Evolutionary conservation across 2,329 filamentous ascomycete genomes (phyloP).

Genomic region (Colletotrichum higginsianum): DNA sequence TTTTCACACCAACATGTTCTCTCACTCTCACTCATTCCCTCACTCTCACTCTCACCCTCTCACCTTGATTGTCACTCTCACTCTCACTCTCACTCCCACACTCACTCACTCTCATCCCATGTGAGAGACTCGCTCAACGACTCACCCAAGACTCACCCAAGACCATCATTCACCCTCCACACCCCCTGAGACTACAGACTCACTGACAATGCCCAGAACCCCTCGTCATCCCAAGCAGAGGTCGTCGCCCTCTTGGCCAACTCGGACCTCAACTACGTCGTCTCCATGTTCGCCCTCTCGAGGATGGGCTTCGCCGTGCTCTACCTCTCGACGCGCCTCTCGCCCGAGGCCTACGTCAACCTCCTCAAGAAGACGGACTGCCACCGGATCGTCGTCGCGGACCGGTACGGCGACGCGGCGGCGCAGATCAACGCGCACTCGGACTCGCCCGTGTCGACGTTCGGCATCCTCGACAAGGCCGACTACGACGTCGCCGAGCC

Average conservation of each 20-base stretch:
- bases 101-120: too few relatives aligned
- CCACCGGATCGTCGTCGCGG: constrained; percentile 47
- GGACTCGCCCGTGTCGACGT: constrained; percentile 45
- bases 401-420: constrained; percentile 51
- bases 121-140: too few relatives aligned
- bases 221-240: constrained; percentile 45
- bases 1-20: too few relatives aligned
- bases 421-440: constrained; percentile 45
- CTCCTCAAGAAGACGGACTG: constrained; percentile 58
- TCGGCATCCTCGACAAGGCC: constrained; percentile 41
- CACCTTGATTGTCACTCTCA: background rate
- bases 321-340: constrained; percentile 54
- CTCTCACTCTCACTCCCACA: too few relatives aligned
- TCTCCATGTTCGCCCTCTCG: constrained; percentile 67
- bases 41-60: background rate
- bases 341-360: constrained; percentile 56
- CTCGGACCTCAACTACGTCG: constrained; percentile 68
- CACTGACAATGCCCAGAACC: constrained; percentile 20
- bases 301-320: constrained; percentile 67
- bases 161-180: background rate
- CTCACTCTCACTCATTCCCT: too few relatives aligned
- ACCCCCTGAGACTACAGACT: fast-evolving
- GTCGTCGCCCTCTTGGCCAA: constrained; percentile 66
- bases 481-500: constrained; percentile 33
- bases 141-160: background rate